Conservation (phyloP, 2,329 filamentous ascomycete genomes). For the Aspergillus sp. region DNA sequence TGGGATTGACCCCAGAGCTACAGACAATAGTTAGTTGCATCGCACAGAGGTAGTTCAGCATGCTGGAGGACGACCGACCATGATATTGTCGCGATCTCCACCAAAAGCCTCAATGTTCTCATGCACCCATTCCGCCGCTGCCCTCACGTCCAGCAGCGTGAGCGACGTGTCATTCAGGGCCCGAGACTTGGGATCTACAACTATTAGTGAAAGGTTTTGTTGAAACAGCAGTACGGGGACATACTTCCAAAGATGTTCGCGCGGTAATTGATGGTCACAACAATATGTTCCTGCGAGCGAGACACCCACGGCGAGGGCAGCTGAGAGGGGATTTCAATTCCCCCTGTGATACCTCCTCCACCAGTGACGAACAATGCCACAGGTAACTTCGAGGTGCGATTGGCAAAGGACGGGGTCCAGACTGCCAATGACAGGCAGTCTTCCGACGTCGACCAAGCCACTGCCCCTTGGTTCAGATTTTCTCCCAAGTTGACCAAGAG, state of each 20-base stretch:
- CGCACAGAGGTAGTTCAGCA: no score
- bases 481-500: constrained; percentile 18
- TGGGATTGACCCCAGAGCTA: constrained; percentile 29
- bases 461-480: constrained; percentile 14
- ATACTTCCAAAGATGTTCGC: constrained; percentile 29
- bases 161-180: constrained; percentile 2
- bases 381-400: constrained; percentile 20
- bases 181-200: constrained; percentile 17
- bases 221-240: no score
- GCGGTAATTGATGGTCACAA: constrained; percentile 41
- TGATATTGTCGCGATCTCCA: constrained; percentile 32
- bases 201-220: no score
- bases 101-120: constrained; percentile 39
- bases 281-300: constrained; percentile 44
- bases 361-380: constrained; percentile 28
- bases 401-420: constrained; percentile 42
- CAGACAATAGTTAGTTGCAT: not conserved
- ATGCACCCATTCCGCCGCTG: constrained; percentile 34
- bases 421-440: constrained; percentile 49
- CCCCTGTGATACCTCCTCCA: constrained; percentile 29
- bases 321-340: constrained; percentile 38
- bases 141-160: constrained; percentile 22
- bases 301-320: constrained; percentile 38
- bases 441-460: constrained; percentile 34
- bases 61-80: not conserved